Evolutionary conservation across 257 asterid species (phyloP).

Genomic region (Rehmannia glutinosa): DNA sequence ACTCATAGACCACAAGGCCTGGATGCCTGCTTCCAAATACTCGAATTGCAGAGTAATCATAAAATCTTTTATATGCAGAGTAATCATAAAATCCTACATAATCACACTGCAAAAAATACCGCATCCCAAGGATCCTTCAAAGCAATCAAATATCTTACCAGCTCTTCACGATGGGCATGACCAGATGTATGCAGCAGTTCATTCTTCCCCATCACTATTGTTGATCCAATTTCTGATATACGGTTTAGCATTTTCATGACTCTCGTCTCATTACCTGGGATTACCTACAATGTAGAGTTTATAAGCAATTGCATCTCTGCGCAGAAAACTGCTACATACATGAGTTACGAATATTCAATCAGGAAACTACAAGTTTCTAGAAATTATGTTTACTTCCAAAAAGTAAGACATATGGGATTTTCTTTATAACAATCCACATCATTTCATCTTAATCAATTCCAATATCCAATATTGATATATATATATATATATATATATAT

Average conservation of each 20-base stretch:
- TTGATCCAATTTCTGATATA: constrained; percentile 85
- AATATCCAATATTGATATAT: background rate
- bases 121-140: constrained; percentile 8
- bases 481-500: too few species aligned
- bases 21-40: background rate
- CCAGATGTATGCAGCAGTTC: constrained; percentile 94
- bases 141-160: constrained; percentile 51
- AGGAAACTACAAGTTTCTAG: background rate
- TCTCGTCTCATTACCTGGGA: constrained; percentile 96
- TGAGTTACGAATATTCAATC: background rate
- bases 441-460: background rate
- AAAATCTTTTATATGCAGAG: background rate
- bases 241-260: constrained; percentile 98
- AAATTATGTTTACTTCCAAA: background rate
- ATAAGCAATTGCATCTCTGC: constrained; percentile 15
- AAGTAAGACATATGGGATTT: background rate
- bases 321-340: constrained; percentile 7
- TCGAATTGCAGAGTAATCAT: too few species aligned
- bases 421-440: background rate
- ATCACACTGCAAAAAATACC: constrained; percentile 12
- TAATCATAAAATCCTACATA: background rate
- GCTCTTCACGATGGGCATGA: constrained; percentile 95
- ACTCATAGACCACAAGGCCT: background rate
- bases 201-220: constrained; percentile 92
- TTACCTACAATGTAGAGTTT: constrained; percentile 54